Evolutionary conservation across 2,329 filamentous ascomycete species (phyloP).

Genomic region (Parastagonospora avenae): DNA sequence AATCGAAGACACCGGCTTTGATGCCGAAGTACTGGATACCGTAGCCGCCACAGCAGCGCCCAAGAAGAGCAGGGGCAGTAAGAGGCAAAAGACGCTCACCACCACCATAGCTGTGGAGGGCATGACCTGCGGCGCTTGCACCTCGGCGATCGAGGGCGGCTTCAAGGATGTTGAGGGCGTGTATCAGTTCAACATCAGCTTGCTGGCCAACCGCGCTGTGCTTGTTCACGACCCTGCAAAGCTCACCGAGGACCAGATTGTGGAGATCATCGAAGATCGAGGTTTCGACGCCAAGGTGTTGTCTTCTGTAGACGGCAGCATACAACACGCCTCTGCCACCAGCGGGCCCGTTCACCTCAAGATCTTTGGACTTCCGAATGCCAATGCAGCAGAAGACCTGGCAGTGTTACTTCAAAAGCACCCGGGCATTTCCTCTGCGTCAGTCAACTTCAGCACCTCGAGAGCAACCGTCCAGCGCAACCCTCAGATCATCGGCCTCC

Average conservation of each 20-base stretch:
- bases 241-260: constrained; percentile 74
- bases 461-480: constrained; percentile 76
- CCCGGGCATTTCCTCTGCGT: constrained; percentile 75
- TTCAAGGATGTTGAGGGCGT: constrained; percentile 80
- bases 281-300: constrained; percentile 88
- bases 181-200: constrained; percentile 89
- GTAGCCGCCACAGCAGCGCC: constrained; percentile 51
- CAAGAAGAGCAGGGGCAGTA: constrained; percentile 44
- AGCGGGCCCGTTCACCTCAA: constrained; percentile 75
- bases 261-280: constrained; percentile 82
- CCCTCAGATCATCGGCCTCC: constrained; percentile 74
- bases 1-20: constrained; percentile 76
- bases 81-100: constrained; percentile 59
- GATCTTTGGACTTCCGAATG: constrained; percentile 78
- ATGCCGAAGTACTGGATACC: constrained; percentile 77
- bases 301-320: constrained; percentile 69
- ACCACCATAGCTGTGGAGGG: constrained; percentile 91
- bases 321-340: constrained; percentile 58
- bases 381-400: constrained; percentile 71
- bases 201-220: constrained; percentile 89
- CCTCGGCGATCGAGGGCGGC: constrained; percentile 83
- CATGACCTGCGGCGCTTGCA: constrained; percentile 98
- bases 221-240: constrained; percentile 79
- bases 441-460: constrained; percentile 73
- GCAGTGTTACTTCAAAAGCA: constrained; percentile 69